Conservation (phyloP, 1,284 basidiomycete genomes). For the Ganoderma multipileum region DNA sequence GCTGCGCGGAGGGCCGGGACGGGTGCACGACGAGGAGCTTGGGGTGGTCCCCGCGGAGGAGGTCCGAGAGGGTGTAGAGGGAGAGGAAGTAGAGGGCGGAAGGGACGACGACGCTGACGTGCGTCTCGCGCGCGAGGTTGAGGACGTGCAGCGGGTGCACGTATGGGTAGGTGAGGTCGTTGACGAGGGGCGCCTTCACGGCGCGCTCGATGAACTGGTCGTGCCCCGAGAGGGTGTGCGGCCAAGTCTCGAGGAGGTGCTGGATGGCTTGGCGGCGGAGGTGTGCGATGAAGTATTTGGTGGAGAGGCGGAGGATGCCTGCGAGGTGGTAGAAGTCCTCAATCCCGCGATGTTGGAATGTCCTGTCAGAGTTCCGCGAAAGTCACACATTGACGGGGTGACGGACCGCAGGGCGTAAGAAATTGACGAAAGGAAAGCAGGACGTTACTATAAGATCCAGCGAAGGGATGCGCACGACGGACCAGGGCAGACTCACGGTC, state of each 20-base stretch:
- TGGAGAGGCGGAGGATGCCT: constrained; percentile 60
- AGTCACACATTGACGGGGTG: not conserved
- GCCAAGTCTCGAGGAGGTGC: constrained; percentile 58
- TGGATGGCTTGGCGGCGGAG: constrained; percentile 57
- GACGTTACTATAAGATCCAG: constrained; percentile 6
- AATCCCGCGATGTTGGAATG: constrained; percentile 49
- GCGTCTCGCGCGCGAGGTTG: constrained; percentile 61
- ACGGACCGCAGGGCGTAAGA: not conserved
- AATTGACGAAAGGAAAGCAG: not conserved
- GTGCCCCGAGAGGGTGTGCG: constrained; percentile 58
- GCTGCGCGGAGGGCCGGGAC: constrained; percentile 54
- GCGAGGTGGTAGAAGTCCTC: constrained; percentile 61
- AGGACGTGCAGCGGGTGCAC: constrained; percentile 67
- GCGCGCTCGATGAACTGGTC: constrained; percentile 63
- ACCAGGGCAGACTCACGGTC: constrained; percentile 50
- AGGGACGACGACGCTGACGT: constrained; percentile 56
- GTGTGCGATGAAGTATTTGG: constrained; percentile 62
- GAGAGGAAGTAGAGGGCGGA: constrained; percentile 66
- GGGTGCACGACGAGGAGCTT: constrained; percentile 59
- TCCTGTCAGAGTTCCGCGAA: constrained; percentile 21
- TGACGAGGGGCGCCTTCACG: constrained; percentile 48
- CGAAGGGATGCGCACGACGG: constrained; percentile 11
- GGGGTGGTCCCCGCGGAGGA: constrained; percentile 58
- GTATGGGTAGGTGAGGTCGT: constrained; percentile 59
- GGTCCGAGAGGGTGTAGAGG: constrained; percentile 57